Base-by-base conservation (phyloP, 2,329 filamentous ascomycete genomes). In the Pochonia chlamydosporia region DNA sequence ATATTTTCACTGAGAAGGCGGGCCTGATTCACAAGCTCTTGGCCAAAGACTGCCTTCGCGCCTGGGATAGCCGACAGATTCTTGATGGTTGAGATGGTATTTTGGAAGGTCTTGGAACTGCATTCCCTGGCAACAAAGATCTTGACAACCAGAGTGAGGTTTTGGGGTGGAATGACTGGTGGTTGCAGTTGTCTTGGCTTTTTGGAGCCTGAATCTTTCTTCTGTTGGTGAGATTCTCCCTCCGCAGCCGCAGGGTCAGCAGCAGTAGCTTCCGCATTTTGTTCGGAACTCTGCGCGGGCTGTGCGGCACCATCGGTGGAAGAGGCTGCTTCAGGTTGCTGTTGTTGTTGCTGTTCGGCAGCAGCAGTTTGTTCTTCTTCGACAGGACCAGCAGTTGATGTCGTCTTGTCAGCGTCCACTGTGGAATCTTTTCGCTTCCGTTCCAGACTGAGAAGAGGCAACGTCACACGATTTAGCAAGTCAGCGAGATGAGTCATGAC, bases 11-110 rank as follows among this genome's bases (percentile, higher is more conserved):
- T 95, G 24, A 99, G 73, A 43, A 82, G 74, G 58, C 92, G 87
- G 42, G 93, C 91, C 66, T 96, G 92, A 42, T 81, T 79, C 49
- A 96, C 88, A 43, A 99, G 78, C 67, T 99, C 92, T 56, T 87
- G 84, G n/a, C 93, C 93, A 63, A 99, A 97, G 10, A 89, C 78
- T 45, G 87, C 81, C 67, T 95, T 93, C 16, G 92, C 90, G 11
- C 87, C 89, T 14, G 92, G 90, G 51, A 99, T 93, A 33, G 88
- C 85, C 5, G 91, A 97, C 37, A 99, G 78, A 60, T 97, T 96
- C 71, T 96, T 97, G 73, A 99, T 96, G n/a, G 95, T 95, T 14
- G 92, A 93, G 46, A 99, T 79, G 1, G 93, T 97, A 66, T 97
- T 95, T 63, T 93, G 88, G 76, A 99, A 99, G 0, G 93, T 97